Evolutionary conservation across 495 filamentous ascomycete genomes (phyloP), one percentile per base, ranked within the genome.

Genomic region (Aspergillus baeticus): DNA sequence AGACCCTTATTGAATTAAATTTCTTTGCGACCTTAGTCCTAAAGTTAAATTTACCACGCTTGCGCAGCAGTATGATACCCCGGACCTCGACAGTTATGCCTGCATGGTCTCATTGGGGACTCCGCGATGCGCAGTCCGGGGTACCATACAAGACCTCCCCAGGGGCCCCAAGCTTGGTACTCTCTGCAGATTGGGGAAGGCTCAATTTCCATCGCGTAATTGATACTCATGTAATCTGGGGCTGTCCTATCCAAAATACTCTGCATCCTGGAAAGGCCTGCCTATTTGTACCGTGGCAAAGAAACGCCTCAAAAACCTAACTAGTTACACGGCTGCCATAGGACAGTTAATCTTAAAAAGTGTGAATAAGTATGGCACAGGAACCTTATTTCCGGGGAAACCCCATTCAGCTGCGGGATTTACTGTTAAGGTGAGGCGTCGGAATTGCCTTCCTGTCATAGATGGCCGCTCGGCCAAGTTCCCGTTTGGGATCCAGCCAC

Each of bases 121-220:
- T 48, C 45, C 26, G 33, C 45, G 45, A 34, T 6, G 18, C 7
- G 34, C 26, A 48, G 45, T 48, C 45, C n/a, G 45, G 45, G 45
- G 45, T 34, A 35, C 10, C 15, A n/a, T n/a, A 14, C 6, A 11
- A 7, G 6, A 15, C 6, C 29, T 2, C 45, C 18, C 45, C 45
- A 48, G 26, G 45, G 45, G 45, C 26, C 6, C 26, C 21, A 34
- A 6, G n/a, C 22, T n/a, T 15, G 8, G 15, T 13, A n/a, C 15
- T 13, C 5, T 15, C 22, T 5, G 2, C 22, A 14, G 22, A 41
- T 46, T 15, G 22, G 8, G 26, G 33, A 39, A 38, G 26, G 4
- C 31, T 20, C 2, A 3, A 48, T 34, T 48, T 34, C 29, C 10
- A 5, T 48, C 29, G 33, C 45, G 45, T 48, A 48, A 48, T 18